Evolutionary conservation across 139 green algal genomes (phyloP), one percentile per base, ranked within the genome.

Genomic region (Yamagishiella unicocca): DNA sequence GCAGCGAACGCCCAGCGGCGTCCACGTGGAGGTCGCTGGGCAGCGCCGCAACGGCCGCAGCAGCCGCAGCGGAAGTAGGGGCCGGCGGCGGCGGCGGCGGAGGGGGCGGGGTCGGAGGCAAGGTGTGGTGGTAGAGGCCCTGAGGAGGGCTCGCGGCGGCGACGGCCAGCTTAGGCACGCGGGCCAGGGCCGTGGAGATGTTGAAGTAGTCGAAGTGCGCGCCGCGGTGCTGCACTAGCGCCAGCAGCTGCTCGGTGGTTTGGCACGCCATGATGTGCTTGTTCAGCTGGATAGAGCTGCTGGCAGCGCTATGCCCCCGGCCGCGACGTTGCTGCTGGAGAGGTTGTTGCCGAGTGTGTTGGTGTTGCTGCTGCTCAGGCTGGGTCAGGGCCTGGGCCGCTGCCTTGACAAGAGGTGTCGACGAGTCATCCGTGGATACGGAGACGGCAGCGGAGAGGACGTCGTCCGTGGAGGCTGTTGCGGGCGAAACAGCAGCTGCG

Each of bases 171-270:
- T 96, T 96, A 42, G 93, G 95, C 62, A 95, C 74, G 8, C 92
- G 88, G 21, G 95, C 90, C 43, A 98, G 90, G 1, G 95, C 93
- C 14, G 91, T 95, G 71, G 89, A 92, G 70, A 95, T 85, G 89
- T 97, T 98, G 89, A 97, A 95, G 54, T 88, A 87, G 84, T 95
- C 93, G 64, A 96, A 94, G 0, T 91, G 58, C 17, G 68, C 27
- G 24, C 79, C 84, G 46, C 92, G 71, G 40, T 90, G 85, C 5
- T 90, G 88, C 50, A 95, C 88, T 2, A 96, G 71, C 31, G 72
- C 77, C 24, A 95, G 70, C n/a, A 97, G 90, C 35, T 93, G 83
- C 14, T 53, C 37, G 17, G 61, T 70, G 68, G 25, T 91, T 72
- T 70, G 43, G 33, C 82, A 84, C 40, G 82, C 81, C 87, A 90